phyloP scores from a whole-genome alignment of 306 rosid genomes.

The Inga leiocalycina region DNA sequence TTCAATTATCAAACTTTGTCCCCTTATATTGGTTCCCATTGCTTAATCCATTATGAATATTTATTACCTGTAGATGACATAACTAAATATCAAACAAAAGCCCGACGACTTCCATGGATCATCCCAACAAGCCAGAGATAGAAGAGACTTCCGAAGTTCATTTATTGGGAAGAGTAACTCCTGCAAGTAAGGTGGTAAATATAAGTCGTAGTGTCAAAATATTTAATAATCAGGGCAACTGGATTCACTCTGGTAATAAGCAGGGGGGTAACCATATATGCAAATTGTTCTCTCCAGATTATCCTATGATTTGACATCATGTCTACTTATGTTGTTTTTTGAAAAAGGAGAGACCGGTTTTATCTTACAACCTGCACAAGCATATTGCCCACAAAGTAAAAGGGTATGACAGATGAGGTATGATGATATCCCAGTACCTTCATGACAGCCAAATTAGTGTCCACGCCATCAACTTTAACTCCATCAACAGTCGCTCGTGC shows the following conservation, averaged over 20 bases:
- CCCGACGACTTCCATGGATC: slow-evolving; percentile 78
- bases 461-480: slow-evolving; percentile 96
- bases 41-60: not conserved
- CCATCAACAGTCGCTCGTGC: slow-evolving; percentile 93
- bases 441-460: slow-evolving; percentile 92
- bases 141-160: slow-evolving; percentile 67
- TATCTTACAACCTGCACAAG: slow-evolving; percentile 19
- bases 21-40: not conserved
- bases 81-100: slow-evolving; percentile 71
- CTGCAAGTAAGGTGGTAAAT: slow-evolving; percentile 60
- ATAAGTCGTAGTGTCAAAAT: slow-evolving; percentile 33
- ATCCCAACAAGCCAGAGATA: slow-evolving; percentile 81
- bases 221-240: slow-evolving; percentile 26
- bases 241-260: not conserved
- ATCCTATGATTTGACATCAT: slow-evolving; percentile 22
- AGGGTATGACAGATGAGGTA: slow-evolving; percentile 17
- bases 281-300: slow-evolving; percentile 3
- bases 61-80: slow-evolving; percentile 78
- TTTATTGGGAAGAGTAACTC: slow-evolving; percentile 81
- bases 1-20: not conserved
- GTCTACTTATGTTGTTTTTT: not conserved
- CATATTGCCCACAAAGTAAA: slow-evolving; percentile 5
- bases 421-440: slow-evolving; percentile 59
- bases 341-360: slow-evolving; percentile 17
- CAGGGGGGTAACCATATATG: slow-evolving; percentile 7